Evolutionary conservation across 2,329 filamentous ascomycete genomes (phyloP).

Genomic region (Xylariales sp.): DNA sequence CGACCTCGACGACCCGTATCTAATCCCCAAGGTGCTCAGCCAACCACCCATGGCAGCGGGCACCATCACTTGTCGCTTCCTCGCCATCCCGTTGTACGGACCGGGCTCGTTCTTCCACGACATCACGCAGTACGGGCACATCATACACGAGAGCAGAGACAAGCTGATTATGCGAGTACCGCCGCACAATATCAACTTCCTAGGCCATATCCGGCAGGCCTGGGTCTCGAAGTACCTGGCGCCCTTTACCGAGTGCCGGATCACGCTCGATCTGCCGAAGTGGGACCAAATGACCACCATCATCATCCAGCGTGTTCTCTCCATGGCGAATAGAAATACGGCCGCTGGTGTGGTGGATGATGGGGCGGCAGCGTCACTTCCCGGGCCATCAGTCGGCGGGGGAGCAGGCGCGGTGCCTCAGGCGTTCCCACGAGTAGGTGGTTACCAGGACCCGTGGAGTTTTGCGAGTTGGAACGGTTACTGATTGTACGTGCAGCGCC

Average conservation of each 20-base stretch:
- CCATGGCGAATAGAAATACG: neutral
- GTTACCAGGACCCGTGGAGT: neutral
- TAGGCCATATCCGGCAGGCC: constrained; percentile 25
- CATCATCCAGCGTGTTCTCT: constrained; percentile 44
- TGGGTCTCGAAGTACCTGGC: constrained; percentile 42
- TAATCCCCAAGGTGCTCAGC: constrained; percentile 5
- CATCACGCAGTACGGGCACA: constrained; percentile 35
- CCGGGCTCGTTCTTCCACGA: constrained; percentile 15
- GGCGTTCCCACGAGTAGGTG: constrained; percentile 10
- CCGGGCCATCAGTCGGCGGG: neutral
- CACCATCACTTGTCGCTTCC: constrained; percentile 28
- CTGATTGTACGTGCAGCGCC: constrained; percentile 20
- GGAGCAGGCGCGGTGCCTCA: neutral
- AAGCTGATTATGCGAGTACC: constrained; percentile 37
- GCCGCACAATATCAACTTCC: neutral
- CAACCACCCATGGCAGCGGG: neutral
- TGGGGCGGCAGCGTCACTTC: neutral
- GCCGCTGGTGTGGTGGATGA: neutral
- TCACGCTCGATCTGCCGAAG: constrained; percentile 34
- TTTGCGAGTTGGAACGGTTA: neutral
- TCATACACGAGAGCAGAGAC: constrained; percentile 33
- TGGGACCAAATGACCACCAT: constrained; percentile 39
- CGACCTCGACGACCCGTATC: constrained; percentile 32
- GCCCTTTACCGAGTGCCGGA: constrained; percentile 27
- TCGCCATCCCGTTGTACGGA: constrained; percentile 3